Evolutionary conservation across 2,329 filamentous ascomycete species (phyloP).

Genomic region (Stenocarpella maydis): DNA sequence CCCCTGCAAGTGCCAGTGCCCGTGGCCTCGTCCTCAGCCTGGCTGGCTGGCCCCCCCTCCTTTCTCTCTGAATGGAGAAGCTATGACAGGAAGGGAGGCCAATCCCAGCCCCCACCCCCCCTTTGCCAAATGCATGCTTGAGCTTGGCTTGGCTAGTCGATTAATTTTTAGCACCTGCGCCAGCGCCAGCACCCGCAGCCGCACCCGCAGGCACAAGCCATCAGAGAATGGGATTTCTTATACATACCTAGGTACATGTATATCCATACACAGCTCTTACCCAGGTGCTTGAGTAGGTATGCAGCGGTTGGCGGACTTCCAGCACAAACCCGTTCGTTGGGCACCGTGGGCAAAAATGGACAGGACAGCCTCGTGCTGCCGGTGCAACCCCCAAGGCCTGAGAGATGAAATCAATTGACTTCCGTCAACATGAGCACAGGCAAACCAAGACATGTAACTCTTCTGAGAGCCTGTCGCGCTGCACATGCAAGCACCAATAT

Average conservation of each 20-base stretch:
- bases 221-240: too few species aligned
- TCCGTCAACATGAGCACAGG: conserved; percentile 1
- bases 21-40: neutral
- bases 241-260: too few species aligned
- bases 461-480: conserved; percentile 17
- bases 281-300: too few species aligned
- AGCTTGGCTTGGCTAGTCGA: neutral
- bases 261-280: too few species aligned
- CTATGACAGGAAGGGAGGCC: neutral
- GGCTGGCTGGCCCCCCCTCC: neutral
- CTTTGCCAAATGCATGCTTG: neutral
- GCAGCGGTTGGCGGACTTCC: too few species aligned
- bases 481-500: neutral
- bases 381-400: neutral
- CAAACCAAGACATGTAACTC: conserved; percentile 8
- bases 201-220: too few species aligned
- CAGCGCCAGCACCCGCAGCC: neutral
- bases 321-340: neutral
- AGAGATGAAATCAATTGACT: conserved; percentile 2
- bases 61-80: too few species aligned
- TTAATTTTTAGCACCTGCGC: neutral
- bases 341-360: too few species aligned
- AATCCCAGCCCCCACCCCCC: neutral
- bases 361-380: too few species aligned
- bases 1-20: neutral